These are phyloP conservation scores for Raphidocelis subcapitata DNA, from an alignment of 139 green algal species.

Conservation along the genomic window DNA sequence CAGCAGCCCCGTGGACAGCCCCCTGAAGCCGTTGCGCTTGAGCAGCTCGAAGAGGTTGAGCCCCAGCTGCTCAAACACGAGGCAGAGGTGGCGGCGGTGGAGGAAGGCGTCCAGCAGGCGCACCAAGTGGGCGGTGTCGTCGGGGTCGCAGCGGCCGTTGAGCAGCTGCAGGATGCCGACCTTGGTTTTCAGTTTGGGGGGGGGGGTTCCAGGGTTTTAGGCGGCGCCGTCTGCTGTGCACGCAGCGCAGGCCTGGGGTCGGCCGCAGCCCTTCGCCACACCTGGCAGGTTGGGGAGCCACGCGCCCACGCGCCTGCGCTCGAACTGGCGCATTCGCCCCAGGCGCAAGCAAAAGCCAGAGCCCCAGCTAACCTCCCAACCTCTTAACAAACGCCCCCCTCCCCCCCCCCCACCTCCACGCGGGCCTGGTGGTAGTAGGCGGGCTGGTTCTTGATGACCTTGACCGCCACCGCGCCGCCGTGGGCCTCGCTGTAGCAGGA, in stretches of 20 bases:
- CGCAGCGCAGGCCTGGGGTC: no score
- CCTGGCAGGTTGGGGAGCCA: no score
- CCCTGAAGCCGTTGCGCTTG: conserved; percentile 86
- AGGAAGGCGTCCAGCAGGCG: conserved; percentile 93
- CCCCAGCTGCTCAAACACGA: conserved; percentile 96
- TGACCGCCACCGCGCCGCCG: conserved; percentile 51
- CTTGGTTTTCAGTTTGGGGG: no score
- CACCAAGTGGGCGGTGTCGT: conserved; percentile 89
- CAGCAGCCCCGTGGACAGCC: conserved; percentile 88
- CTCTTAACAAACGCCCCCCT: no score
- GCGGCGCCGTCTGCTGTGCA: conserved; percentile 30
- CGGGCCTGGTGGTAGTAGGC: conserved; percentile 93
- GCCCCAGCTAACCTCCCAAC: no score
- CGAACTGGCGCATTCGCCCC: no score
- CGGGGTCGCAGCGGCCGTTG: conserved; percentile 79
- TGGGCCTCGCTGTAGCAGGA: conserved; percentile 52
- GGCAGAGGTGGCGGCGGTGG: conserved; percentile 90
- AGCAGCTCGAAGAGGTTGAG: conserved; percentile 99
- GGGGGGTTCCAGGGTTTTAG: conserved; percentile 70
- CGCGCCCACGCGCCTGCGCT: no score
- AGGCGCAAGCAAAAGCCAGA: neutral
- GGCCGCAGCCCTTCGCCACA: no score
- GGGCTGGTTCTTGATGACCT: conserved; percentile 98
- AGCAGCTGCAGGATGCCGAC: conserved; percentile 93
- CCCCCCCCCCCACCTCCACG: no score